These are phyloP conservation scores for Fusarium sp. DNA, from an alignment of 2,329 filamentous ascomycete genomes.

Conservation along the genomic window DNA sequence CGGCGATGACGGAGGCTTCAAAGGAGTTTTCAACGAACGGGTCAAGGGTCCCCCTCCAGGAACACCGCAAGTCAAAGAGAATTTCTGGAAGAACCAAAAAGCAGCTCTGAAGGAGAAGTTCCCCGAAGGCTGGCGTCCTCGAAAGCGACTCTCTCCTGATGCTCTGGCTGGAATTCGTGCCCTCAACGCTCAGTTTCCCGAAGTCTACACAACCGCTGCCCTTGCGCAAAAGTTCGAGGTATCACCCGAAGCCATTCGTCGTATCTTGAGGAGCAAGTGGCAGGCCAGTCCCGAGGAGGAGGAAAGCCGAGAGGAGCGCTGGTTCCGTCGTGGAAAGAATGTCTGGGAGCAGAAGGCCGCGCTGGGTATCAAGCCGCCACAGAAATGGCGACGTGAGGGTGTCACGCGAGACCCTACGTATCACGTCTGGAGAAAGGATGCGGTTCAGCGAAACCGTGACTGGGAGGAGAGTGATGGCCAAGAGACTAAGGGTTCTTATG, in stretches of 20 bases:
- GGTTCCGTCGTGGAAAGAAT: slow-evolving; percentile 70
- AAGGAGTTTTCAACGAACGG: slow-evolving; percentile 9
- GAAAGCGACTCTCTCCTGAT: slow-evolving; percentile 90
- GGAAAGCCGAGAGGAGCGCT: slow-evolving; percentile 68
- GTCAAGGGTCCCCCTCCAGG: slow-evolving; percentile 32
- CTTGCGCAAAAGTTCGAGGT: slow-evolving; percentile 85
- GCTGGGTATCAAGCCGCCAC: slow-evolving; percentile 72
- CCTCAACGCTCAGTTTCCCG: slow-evolving; percentile 81
- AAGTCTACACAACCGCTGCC: slow-evolving; percentile 78
- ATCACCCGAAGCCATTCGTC: slow-evolving; percentile 86
- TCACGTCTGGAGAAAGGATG: slow-evolving; percentile 53
- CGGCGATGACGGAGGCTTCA: not conserved
- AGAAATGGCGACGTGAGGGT: slow-evolving; percentile 70
- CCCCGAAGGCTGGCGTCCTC: slow-evolving; percentile 82
- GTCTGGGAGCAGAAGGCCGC: slow-evolving; percentile 72
- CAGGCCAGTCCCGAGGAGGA: slow-evolving; percentile 71
- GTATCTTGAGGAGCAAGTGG: slow-evolving; percentile 88
- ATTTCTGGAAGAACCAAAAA: slow-evolving; percentile 83
- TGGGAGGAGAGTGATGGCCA: slow-evolving; percentile 50
- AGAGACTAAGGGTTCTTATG: slow-evolving; percentile 26
- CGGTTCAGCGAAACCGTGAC: slow-evolving; percentile 48
- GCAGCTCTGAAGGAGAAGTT: slow-evolving; percentile 82
- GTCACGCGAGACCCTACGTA: slow-evolving; percentile 61
- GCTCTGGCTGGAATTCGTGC: slow-evolving; percentile 90
- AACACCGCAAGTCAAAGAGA: slow-evolving; percentile 50